phyloP scores from a whole-genome alignment of 441 rosid genomes.

The Manihot esculenta region DNA sequence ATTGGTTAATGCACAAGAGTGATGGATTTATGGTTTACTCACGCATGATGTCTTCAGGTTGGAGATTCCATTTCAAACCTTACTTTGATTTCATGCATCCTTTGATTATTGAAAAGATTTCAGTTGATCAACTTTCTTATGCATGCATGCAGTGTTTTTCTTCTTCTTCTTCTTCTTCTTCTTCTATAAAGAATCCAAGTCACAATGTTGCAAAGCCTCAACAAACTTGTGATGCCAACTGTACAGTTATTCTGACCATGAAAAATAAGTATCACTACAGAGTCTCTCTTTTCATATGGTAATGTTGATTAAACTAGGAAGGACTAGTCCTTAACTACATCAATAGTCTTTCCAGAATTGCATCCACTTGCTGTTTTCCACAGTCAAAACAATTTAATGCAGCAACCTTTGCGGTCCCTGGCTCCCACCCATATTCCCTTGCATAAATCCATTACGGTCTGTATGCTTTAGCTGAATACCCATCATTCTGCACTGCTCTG shows the following conservation, averaged over 20 bases:
- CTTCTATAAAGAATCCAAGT: neutral
- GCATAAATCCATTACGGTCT: neutral
- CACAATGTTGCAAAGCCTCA: neutral
- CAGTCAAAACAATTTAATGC: neutral
- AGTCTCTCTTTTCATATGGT: neutral
- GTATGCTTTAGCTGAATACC: neutral
- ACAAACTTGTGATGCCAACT: neutral
- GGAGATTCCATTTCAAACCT: neutral
- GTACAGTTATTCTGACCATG: neutral
- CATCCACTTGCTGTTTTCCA: neutral
- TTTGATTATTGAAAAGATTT: neutral
- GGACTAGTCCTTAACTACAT: neutral
- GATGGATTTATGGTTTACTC: neutral
- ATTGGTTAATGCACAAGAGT: neutral
- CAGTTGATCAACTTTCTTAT: neutral
- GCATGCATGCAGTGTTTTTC: neutral
- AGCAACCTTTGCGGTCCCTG: neutral
- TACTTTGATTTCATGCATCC: neutral
- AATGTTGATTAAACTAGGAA: slow-evolving; percentile 5
- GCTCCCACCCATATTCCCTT: neutral
- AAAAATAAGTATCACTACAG: neutral
- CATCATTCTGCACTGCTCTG: neutral
- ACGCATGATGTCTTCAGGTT: neutral
- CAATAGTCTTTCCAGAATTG: neutral
- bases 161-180: neutral